Conservation (phyloP, 1,139 yeast species). For the Blastobotrys persicus region DNA sequence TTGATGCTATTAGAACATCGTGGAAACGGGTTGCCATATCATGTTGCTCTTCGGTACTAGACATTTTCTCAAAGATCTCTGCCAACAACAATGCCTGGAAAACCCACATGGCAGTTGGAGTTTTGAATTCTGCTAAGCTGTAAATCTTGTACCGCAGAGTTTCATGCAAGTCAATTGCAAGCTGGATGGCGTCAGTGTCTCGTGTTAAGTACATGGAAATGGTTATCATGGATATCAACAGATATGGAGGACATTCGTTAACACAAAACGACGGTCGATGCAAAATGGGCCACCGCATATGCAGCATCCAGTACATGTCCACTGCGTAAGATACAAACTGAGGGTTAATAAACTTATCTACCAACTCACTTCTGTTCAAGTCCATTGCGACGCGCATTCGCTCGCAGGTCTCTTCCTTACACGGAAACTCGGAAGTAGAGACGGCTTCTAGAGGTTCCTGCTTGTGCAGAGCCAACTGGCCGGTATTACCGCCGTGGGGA, state of each 20-base stretch:
- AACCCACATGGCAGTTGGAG: conserved; percentile 61
- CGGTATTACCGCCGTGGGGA: background rate
- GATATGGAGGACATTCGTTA: conserved; percentile 47
- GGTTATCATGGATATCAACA: conserved; percentile 53
- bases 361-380: conserved; percentile 17
- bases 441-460: background rate
- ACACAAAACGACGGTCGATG: conserved; percentile 61
- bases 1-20: conserved; percentile 29
- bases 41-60: conserved; percentile 50
- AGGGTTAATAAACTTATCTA: conserved; percentile 26
- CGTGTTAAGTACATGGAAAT: conserved; percentile 46
- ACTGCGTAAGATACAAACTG: conserved; percentile 26
- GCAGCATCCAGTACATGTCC: conserved; percentile 38
- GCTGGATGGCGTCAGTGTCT: conserved; percentile 30
- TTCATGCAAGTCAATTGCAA: conserved; percentile 49
- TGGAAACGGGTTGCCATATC: conserved; percentile 31
- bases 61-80: conserved; percentile 62
- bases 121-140: conserved; percentile 53
- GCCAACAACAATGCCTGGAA: conserved; percentile 59
- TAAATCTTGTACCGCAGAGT: conserved; percentile 60
- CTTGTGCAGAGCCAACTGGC: background rate
- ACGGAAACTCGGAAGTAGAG: conserved; percentile 3
- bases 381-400: conserved; percentile 20
- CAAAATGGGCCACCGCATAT: conserved; percentile 55
- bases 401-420: conserved; percentile 22